Evolutionary conservation across 2,329 filamentous ascomycete genomes (phyloP).

Genomic region (Colletotrichum acutatum): DNA sequence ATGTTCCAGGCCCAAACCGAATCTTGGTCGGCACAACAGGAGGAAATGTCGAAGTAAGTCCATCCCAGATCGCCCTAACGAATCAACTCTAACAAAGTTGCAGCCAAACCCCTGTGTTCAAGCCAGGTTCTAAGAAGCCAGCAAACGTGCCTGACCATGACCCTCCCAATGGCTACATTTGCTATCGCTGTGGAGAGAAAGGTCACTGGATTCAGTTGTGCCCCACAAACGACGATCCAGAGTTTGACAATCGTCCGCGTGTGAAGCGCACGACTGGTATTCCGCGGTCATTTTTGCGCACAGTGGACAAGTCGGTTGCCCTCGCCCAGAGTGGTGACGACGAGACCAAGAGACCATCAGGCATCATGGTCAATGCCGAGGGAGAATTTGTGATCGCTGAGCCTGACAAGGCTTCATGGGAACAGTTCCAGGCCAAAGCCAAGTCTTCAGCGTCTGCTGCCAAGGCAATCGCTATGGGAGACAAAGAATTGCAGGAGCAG

Average conservation of each 20-base stretch:
- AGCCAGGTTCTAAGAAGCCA: constrained; percentile 72
- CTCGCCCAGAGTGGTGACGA: constrained; percentile 81
- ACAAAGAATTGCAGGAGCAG: constrained; percentile 87
- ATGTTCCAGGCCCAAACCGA: constrained; percentile 92
- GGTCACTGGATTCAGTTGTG: constrained; percentile 99
- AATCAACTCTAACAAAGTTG: constrained; percentile 45
- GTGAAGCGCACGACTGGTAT: constrained; percentile 98
- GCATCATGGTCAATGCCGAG: constrained; percentile 97
- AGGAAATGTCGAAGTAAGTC: constrained; percentile 86
- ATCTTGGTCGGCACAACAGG: constrained; percentile 93
- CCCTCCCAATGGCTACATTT: constrained; percentile 93
- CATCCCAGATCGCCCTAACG: neutral
- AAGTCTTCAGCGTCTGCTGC: constrained; percentile 87
- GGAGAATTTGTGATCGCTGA: constrained; percentile 97
- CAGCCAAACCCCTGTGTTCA: constrained; percentile 71
- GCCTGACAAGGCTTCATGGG: constrained; percentile 95
- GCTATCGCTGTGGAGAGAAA: constrained; percentile 95
- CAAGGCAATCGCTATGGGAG: constrained; percentile 79
- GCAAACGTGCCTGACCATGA: constrained; percentile 90
- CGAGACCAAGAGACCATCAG: constrained; percentile 81
- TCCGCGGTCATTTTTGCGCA: constrained; percentile 93
- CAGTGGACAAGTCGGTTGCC: constrained; percentile 89
- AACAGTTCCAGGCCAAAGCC: constrained; percentile 94
- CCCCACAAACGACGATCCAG: constrained; percentile 97
- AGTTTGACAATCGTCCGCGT: constrained; percentile 91